These are phyloP conservation scores for Globisporangium nunn DNA, from an alignment of 352 stramenopile species.

Conservation along the genomic window DNA sequence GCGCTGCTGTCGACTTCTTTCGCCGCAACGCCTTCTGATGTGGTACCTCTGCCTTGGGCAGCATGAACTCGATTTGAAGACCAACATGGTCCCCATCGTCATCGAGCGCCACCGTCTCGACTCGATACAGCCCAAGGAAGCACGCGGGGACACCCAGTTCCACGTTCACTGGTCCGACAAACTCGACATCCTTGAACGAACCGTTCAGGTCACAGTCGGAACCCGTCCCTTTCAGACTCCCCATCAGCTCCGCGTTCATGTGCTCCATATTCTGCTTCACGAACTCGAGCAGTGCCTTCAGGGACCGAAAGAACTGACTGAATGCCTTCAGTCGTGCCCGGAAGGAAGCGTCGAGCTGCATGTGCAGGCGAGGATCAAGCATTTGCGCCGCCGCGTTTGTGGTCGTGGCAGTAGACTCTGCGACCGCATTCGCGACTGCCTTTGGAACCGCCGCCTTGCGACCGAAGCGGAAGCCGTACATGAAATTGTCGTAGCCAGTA, in stretches of 20 bases:
- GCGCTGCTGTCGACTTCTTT: slow-evolving; percentile 9
- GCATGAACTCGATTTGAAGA: slow-evolving; percentile 48
- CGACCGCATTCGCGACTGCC: slow-evolving; percentile 22
- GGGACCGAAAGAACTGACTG: slow-evolving; percentile 44
- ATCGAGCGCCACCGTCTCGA: slow-evolving; percentile 37
- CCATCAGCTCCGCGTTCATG: slow-evolving; percentile 40
- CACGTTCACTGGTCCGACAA: slow-evolving; percentile 40
- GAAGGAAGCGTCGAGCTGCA: slow-evolving; percentile 38
- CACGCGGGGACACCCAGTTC: slow-evolving; percentile 36
- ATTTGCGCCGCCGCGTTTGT: slow-evolving; percentile 17
- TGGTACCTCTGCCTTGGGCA: slow-evolving; percentile 17
- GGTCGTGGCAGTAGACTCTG: not conserved
- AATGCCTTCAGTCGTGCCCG: slow-evolving; percentile 42
- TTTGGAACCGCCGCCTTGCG: slow-evolving; percentile 37
- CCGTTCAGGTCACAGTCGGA: slow-evolving; percentile 46
- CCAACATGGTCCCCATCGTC: slow-evolving; percentile 34
- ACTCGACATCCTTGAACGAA: slow-evolving; percentile 59
- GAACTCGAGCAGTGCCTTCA: slow-evolving; percentile 48
- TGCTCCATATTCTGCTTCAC: slow-evolving; percentile 52
- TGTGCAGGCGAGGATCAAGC: slow-evolving; percentile 33
- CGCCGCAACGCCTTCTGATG: slow-evolving; percentile 1
- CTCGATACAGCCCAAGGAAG: slow-evolving; percentile 50
- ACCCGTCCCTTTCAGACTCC: slow-evolving; percentile 39
- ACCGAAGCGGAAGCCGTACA: slow-evolving; percentile 72
- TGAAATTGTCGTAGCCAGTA: slow-evolving; percentile 32